Evolutionary conservation across 2,329 filamentous ascomycete genomes (phyloP).

Genomic region (Ophiostoma fasciatum): DNA sequence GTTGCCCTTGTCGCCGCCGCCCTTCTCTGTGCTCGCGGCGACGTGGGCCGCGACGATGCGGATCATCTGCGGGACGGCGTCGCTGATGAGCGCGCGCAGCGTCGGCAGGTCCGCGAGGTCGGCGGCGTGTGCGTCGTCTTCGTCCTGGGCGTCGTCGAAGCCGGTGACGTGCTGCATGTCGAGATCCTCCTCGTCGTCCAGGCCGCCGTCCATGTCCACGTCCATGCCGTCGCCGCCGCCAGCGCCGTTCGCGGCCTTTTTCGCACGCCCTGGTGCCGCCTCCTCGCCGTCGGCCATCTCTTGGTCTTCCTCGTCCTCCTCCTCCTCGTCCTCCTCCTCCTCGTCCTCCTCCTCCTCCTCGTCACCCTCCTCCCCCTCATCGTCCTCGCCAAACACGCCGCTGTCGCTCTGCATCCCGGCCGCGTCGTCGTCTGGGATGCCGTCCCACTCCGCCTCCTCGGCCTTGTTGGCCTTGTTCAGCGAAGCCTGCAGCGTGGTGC

Average conservation of each 20-base stretch:
- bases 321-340: conserved; percentile 18
- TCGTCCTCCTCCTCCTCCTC: conserved; percentile 23
- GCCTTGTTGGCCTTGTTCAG: conserved; percentile 28
- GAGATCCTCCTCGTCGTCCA: conserved; percentile 16
- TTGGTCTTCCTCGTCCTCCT: conserved; percentile 32
- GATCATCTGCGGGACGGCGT: conserved; percentile 33
- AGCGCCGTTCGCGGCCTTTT: conserved; percentile 16
- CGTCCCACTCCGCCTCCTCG: conserved; percentile 24
- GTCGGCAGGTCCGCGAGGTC: conserved; percentile 38
- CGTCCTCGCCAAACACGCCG: no score
- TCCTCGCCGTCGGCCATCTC: conserved; percentile 38
- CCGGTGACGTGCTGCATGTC: conserved; percentile 53
- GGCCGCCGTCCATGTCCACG: conserved; percentile 22
- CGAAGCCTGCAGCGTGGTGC: conserved; percentile 39
- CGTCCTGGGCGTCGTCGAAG: conserved; percentile 23
- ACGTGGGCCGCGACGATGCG: conserved; percentile 25
- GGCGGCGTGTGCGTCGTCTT: conserved; percentile 26
- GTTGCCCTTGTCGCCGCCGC: conserved; percentile 14
- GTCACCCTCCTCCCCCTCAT: conserved; percentile 23
- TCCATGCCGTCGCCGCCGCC: conserved; percentile 22
- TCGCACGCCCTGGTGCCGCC: conserved; percentile 19
- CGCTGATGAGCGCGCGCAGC: conserved; percentile 30
- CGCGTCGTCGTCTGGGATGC: conserved; percentile 15
- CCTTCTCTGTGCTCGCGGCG: no score
- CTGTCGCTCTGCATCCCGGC: conserved; percentile 19